A percentile compares a stretch with the other conserved stretches of the same genome.
Evolutionary conservation across 2,329 filamentous ascomycete genomes (phyloP).

Genomic region (Talaromyces verruculosus): DNA sequence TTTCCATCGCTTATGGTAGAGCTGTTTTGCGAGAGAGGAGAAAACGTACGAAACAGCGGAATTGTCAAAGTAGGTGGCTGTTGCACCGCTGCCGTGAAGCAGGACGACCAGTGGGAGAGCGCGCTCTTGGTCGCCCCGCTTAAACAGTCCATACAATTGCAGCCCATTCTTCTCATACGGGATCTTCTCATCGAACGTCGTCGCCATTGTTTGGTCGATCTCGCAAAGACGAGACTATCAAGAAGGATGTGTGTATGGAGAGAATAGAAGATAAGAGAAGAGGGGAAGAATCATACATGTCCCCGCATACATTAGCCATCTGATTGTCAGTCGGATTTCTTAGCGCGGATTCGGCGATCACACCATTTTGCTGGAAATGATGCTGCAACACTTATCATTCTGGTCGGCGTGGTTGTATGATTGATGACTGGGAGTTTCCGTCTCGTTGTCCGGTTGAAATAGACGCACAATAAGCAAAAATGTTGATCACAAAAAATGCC

Average conservation of each 20-base stretch:
- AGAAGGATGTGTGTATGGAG: background rate
- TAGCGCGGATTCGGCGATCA: constrained; percentile 3
- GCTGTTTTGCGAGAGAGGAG: background rate
- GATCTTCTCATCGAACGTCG: constrained; percentile 22
- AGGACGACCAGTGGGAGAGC: constrained; percentile 19
- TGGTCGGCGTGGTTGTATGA: background rate
- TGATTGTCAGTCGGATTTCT: background rate
- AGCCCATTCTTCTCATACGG: constrained; percentile 19
- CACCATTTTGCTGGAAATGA: background rate
- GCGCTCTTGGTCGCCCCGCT: constrained; percentile 18
- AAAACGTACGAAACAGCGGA: constrained; percentile 23
- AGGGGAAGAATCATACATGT: constrained; percentile 1
- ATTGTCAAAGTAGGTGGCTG: constrained; percentile 26
- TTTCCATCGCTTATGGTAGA: background rate
- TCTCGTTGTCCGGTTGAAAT: background rate
- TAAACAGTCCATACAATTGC: constrained; percentile 21
- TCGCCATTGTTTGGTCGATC: constrained; percentile 13
- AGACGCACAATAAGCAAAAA: background rate
- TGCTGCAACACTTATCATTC: background rate
- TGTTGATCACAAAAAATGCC: background rate
- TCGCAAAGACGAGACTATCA: background rate
- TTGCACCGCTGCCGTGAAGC: constrained; percentile 25
- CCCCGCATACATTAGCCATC: background rate
- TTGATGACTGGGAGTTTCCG: background rate
- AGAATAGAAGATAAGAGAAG: background rate